Evolutionary conservation across 495 filamentous ascomycete genomes (phyloP), one percentile per base, ranked within the genome.

Genomic region (Coniosporium apollinis): DNA sequence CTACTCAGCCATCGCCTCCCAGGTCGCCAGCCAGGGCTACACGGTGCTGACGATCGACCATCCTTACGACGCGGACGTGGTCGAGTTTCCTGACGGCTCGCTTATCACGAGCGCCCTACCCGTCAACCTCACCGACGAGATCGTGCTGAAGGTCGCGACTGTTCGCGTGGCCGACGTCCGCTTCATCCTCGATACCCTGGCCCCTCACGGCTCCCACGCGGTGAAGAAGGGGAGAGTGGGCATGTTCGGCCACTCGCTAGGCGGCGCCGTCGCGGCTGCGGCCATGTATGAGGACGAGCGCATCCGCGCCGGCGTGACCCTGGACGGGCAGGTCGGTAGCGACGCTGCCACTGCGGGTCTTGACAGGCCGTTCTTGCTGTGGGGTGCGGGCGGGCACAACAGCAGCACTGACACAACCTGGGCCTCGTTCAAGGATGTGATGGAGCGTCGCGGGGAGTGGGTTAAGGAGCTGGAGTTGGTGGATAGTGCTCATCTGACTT

Each of bases 201-300:
- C 45, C 38, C 15, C 20, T 47, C 37, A 40, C 30, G 7, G 19
- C 14, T 55, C 3, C 49, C 47, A 4, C 39, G 34, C 7, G 34
- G 28, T 4, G 16, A 44, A 30, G 19, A 37, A 34, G 19, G 32
- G 22, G 32, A 48, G 49, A 3, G 52, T 60, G 11, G 58, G 49
- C 1, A 50, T 65, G 16, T 59, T 63, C 19, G 68, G 70, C 0
- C 67, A 73, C 33, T 71, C 69, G 0, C 48, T 71, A 6, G 68
- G 70, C 15, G 70, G 70, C n/a, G 61, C 64, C 0, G 52, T 68
- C 1, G 48, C 67, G 2, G 57, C 66, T 4, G 38, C 48, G 7
- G 49, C 58, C 3, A 47, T 66, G 41, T 37, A 51, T 7, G 34
- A 45, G 6, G 64, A 70, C 19, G 30, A 39, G 11, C 52, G 60